These are phyloP conservation scores for Rubia yunnanensis DNA, from an alignment of 257 asterid genomes.

Conservation along the genomic window DNA sequence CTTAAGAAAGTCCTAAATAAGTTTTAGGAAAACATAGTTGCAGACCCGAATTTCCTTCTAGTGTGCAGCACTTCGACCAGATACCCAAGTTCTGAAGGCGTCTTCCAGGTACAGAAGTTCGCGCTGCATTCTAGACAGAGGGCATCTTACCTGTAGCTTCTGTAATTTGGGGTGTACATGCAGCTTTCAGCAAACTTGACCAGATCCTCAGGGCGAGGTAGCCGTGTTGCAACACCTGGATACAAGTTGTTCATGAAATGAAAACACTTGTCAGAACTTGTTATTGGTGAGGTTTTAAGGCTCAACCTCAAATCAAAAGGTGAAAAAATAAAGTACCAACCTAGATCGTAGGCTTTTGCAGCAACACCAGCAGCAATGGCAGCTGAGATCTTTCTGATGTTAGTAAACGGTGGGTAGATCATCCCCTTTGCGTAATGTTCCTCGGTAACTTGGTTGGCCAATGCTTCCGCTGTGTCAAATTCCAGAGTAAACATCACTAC, in stretches of 20 bases:
- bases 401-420: slow-evolving; percentile 78
- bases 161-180: slow-evolving; percentile 83
- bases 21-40: background rate
- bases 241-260: background rate
- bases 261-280: background rate
- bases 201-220: slow-evolving; percentile 77
- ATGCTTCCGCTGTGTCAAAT: slow-evolving; percentile 76
- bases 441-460: slow-evolving; percentile 79
- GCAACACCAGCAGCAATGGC: slow-evolving; percentile 86
- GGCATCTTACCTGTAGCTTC: slow-evolving; percentile 46
- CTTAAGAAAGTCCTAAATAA: background rate
- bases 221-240: slow-evolving; percentile 70
- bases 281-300: background rate
- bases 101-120: background rate
- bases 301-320: background rate
- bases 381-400: slow-evolving; percentile 84
- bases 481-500: background rate
- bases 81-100: background rate
- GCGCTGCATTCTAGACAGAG: background rate
- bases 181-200: slow-evolving; percentile 91
- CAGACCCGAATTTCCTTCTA: background rate
- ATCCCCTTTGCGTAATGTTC: slow-evolving; percentile 84
- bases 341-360: slow-evolving; percentile 89
- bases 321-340: slow-evolving; percentile 24
- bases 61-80: background rate